phyloP scores from a whole-genome alignment of 768 basidiomycete genomes.

The Fistulinella prunicolor region DNA sequence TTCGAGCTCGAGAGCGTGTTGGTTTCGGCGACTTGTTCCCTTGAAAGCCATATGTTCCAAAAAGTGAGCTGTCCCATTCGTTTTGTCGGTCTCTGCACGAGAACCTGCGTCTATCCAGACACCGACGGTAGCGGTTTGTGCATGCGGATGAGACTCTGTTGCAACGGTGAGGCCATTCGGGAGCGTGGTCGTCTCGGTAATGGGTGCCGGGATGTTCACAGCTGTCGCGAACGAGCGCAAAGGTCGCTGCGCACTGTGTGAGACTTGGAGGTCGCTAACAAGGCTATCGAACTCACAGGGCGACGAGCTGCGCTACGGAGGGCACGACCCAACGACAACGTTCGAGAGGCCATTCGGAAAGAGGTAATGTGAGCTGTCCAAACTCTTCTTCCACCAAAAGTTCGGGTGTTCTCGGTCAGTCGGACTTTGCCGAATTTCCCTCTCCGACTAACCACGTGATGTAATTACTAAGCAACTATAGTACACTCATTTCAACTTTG shows the following conservation, averaged over 20 bases:
- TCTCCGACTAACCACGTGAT: constrained; percentile 22
- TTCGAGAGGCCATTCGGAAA: constrained; percentile 44
- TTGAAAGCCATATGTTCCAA: constrained; percentile 99
- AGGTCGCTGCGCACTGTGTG: constrained; percentile 37
- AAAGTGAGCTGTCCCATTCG: constrained; percentile 97
- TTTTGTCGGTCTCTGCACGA: constrained; percentile 92
- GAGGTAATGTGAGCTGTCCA: constrained; percentile 15
- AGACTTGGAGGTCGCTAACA: not conserved
- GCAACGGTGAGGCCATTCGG: constrained; percentile 95
- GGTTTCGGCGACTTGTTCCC: constrained; percentile 84
- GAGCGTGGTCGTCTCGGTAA: constrained; percentile 89
- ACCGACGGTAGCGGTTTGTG: constrained; percentile 97
- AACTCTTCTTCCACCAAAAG: constrained; percentile 16
- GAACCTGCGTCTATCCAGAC: constrained; percentile 99
- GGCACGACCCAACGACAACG: constrained; percentile 43
- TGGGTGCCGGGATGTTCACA: constrained; percentile 61
- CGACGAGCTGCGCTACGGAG: constrained; percentile 38
- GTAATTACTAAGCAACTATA: not conserved
- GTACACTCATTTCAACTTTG: too few species aligned
- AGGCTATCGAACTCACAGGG: constrained; percentile 28
- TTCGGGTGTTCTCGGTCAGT: constrained; percentile 32
- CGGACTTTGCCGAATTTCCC: constrained; percentile 25
- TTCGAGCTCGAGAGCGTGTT: constrained; percentile 90
- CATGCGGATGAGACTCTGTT: constrained; percentile 84
- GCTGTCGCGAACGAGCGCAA: constrained; percentile 75